Evolutionary conservation across 225 moss, liverwort and hornwort genomes (phyloP), one percentile per base, ranked within the genome.

Genomic region (Straminergon stramineum): DNA sequence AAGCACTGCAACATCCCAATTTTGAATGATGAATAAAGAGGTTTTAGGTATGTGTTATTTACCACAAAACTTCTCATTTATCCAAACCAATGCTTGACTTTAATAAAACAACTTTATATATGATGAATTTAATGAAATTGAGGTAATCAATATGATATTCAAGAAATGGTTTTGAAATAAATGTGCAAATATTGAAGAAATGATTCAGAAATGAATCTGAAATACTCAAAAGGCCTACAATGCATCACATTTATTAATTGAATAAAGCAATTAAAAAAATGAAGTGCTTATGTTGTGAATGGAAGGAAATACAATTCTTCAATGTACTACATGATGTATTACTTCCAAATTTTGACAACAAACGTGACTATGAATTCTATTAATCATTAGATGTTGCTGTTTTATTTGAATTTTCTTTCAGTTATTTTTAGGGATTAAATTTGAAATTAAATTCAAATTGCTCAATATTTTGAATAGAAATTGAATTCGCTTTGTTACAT

Each of bases 1-100:
- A 1, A 8, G 4, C 10, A 5, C 2, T 75, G 2, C 5, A 16
- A 31, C 0, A 2, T 19, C 2, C 31, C 17, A 31, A 32, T 18
- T 19, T 0, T 3, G 1, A 12, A 43, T 1, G 3, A 27, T 43
- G 9, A 71, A 27, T 4, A 43, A 0, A 41, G 14, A 41, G 1
- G 0, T 71, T 37, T 9, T 2, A 39, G 20, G 11, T 60, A 7
- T 21, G 0, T 12, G 2, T 30, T 48, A 20, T 52, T 20, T 34
- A 32, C 1, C 1, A 75, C 13, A 32, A 6, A 21, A 76, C 32
- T 34, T 53, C 2, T 53, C 7, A 52, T 32, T 76, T 4, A 76
- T 52, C 21, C 7, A 32, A 74, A 19, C 6, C 8, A 77, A 77
- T 21, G 22, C 14, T 75, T 48, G 11, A 41, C 24, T 41, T 73